A percentile compares a stretch with the other conserved stretches of the same genome.
Conservation (phyloP, 192 early-diverging fungal species). For the Linnemannia exigua region DNA sequence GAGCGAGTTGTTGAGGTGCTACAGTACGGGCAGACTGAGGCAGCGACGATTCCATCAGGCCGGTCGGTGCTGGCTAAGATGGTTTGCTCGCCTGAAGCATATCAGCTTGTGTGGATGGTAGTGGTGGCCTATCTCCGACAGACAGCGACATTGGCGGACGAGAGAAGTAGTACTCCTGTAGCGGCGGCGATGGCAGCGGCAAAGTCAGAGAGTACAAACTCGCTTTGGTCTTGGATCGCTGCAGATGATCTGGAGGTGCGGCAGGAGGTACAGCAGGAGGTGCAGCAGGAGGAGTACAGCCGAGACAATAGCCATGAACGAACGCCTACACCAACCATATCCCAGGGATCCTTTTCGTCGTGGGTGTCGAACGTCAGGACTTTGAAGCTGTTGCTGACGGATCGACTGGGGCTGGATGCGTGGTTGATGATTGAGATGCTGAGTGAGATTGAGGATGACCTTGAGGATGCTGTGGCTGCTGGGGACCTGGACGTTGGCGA, state of each 20-base stretch:
- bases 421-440: conserved; percentile 38
- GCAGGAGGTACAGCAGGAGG: background rate
- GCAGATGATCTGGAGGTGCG: background rate
- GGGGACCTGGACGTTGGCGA: background rate
- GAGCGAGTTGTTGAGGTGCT: conserved; percentile 5
- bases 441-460: conserved; percentile 28
- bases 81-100: conserved; percentile 49
- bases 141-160: background rate
- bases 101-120: conserved; percentile 52
- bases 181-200: background rate
- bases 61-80: conserved; percentile 23
- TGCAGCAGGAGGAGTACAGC: background rate
- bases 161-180: background rate
- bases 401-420: conserved; percentile 14
- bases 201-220: background rate
- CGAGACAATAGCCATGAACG: background rate
- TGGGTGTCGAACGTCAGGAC: background rate
- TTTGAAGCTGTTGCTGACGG: conserved; percentile 10
- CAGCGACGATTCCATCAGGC: background rate
- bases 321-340: conserved; percentile 8
- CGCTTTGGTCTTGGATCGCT: background rate
- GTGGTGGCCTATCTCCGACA: conserved; percentile 26
- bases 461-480: conserved; percentile 17
- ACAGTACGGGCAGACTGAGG: background rate
- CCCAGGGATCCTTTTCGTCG: conserved; percentile 12